A percentile compares a stretch with the other conserved stretches of the same genome.
Conservation (phyloP, 306 rosid genomes). For the Fragaria vesca region DNA sequence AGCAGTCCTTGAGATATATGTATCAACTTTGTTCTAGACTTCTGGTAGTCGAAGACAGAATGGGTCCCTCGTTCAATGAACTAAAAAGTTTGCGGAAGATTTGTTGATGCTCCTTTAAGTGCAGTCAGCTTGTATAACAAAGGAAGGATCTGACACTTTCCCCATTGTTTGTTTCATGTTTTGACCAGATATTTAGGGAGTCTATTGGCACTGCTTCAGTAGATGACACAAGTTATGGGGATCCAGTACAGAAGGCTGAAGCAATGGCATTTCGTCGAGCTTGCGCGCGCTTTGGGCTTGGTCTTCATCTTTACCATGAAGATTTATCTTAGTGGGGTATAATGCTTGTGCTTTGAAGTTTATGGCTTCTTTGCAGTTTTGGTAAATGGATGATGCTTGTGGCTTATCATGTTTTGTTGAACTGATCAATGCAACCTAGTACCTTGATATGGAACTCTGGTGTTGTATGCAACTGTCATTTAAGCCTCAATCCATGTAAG, state of each 20-base stretch:
- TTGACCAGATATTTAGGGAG: constrained; percentile 65
- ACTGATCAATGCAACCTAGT: not conserved
- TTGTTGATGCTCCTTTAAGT: not conserved
- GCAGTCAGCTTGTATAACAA: not conserved
- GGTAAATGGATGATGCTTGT: not conserved
- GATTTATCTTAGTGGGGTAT: constrained; percentile 43
- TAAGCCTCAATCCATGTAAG: not conserved
- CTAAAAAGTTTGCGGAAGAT: not conserved
- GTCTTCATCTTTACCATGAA: constrained; percentile 83
- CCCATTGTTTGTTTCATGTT: constrained; percentile 1
- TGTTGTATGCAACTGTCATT: not conserved
- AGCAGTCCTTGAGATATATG: not conserved
- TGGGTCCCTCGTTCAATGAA: not conserved
- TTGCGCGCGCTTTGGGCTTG: constrained; percentile 84
- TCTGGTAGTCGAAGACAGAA: not conserved
- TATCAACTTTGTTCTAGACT: too few species aligned
- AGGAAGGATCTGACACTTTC: not conserved
- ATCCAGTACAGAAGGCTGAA: constrained; percentile 91
- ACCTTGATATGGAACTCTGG: not conserved
- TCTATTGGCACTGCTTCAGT: constrained; percentile 77
- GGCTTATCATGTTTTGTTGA: not conserved
- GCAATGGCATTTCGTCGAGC: constrained; percentile 95
- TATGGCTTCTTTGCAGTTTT: not conserved
- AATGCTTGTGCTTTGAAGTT: constrained; percentile 8
- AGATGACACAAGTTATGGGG: constrained; percentile 72